phyloP scores from a whole-genome alignment of 1,284 basidiomycete genomes.

The Naganishia liquefaciens region DNA sequence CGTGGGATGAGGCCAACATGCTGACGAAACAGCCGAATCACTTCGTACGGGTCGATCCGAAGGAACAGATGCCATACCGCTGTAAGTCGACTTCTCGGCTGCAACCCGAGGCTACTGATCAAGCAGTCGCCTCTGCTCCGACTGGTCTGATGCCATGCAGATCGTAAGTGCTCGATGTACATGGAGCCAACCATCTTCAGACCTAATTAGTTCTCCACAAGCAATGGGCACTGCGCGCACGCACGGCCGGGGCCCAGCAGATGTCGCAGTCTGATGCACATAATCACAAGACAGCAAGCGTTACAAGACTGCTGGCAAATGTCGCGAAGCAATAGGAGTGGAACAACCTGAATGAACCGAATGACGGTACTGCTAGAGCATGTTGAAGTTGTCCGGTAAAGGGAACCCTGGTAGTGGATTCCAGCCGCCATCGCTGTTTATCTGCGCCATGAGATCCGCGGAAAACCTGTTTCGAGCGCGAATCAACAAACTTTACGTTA shows the following conservation, averaged over 20 bases:
- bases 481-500: neutral
- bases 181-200: too few relatives aligned
- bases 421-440: slow-evolving; percentile 29
- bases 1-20: slow-evolving; percentile 29
- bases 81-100: slow-evolving; percentile 6
- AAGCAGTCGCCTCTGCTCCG: neutral
- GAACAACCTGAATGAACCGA: neutral
- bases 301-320: too few relatives aligned
- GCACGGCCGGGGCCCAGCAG: slow-evolving; percentile 11
- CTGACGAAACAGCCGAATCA: slow-evolving; percentile 29
- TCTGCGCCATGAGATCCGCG: slow-evolving; percentile 29
- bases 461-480: slow-evolving; percentile 18
- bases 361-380: neutral
- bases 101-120: neutral
- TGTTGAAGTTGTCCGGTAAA: slow-evolving; percentile 24
- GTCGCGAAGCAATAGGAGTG: too few relatives aligned
- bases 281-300: neutral
- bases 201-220: too few relatives aligned
- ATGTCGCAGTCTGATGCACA: neutral
- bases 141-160: neutral
- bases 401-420: slow-evolving; percentile 26
- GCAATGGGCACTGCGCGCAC: slow-evolving; percentile 12
- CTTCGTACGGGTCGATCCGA: slow-evolving; percentile 25
- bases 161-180: slow-evolving; percentile 4
- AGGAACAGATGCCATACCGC: slow-evolving; percentile 22